Evolutionary conservation across 2,329 filamentous ascomycete genomes (phyloP), one percentile per base, ranked within the genome.

Genomic region (Penicillium sp.): DNA sequence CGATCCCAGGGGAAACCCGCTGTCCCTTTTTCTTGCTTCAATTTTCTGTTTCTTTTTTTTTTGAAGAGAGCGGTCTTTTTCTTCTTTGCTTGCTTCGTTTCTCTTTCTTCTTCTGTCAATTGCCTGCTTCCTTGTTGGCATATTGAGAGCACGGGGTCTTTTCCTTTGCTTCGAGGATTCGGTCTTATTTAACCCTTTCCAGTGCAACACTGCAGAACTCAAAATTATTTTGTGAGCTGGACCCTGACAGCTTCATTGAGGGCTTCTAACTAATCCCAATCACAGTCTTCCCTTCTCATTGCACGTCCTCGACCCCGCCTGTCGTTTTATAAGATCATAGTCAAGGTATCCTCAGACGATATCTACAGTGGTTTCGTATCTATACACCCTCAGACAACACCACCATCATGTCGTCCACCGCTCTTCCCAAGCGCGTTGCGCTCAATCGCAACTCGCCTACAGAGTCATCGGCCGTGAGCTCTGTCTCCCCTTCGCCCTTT

Each of bases 391-490:
- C 34, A 46, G n/a, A 25, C 14, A 16, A 27, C n/a, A 25, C 27
- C 25, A 30, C 36, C 53, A 55, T 14, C 40, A 76, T 76, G 77
- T 76, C 79, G 54, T 77, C 77, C 55, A 80, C 79, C 41, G 73
- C 73, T 28, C 37, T 75, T 38, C 72, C 72, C 49, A 68, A 70
- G 61, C 70, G 68, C 60, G 60, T 68, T 59, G 77, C 77, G 59
- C 74, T 79, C 44, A 72, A 78, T 51, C 78, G 79, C 60, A 75
- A 75, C 62, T 68, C 71, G 54, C 78, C 80, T 51, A 68, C 76
- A 53, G 77, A 80, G 49, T 80, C 79, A 28, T 83, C 81, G 16
- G 67, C 75, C 34, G 71, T 73, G 56, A 79, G 73, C 64, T 83
- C 81, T 4, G 71, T 73, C 51, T 72, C 75, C 33, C 73, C 72